phyloP scores from a whole-genome alignment of 2,329 filamentous ascomycete species.

The Cercospora zeina region DNA sequence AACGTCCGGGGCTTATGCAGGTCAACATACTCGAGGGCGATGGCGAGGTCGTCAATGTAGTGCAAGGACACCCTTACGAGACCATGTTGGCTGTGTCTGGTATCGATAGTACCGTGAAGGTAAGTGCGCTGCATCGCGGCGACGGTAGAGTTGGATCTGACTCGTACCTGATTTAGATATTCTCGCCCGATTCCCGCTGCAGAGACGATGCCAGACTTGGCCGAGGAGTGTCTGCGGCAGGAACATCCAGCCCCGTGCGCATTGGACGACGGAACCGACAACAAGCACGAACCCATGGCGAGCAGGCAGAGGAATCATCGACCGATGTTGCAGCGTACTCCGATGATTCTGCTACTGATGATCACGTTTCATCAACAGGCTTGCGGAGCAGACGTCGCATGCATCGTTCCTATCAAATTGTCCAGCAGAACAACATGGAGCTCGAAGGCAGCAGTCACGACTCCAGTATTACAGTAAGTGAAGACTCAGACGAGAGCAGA shows the following conservation, averaged over 20 bases:
- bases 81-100: slow-evolving; percentile 66
- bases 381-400: slow-evolving; percentile 60
- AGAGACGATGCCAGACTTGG: slow-evolving; percentile 59
- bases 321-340: slow-evolving; percentile 37
- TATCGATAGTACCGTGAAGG: slow-evolving; percentile 43
- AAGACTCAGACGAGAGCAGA: background rate
- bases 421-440: slow-evolving; percentile 61
- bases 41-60: slow-evolving; percentile 68
- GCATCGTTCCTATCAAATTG: slow-evolving; percentile 62
- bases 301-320: slow-evolving; percentile 11
- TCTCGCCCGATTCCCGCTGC: slow-evolving; percentile 60
- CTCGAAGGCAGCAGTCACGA: slow-evolving; percentile 60
- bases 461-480: slow-evolving; percentile 54
- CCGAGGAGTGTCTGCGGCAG: slow-evolving; percentile 57
- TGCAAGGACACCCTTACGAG: slow-evolving; percentile 68
- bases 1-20: background rate
- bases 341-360: slow-evolving; percentile 38
- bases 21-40: slow-evolving; percentile 67
- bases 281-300: slow-evolving; percentile 2
- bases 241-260: slow-evolving; percentile 39
- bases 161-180: slow-evolving; percentile 71
- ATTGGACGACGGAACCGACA: slow-evolving; percentile 23
- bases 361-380: slow-evolving; percentile 47
- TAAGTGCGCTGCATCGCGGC: slow-evolving; percentile 40
- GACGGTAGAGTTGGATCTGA: slow-evolving; percentile 63